phyloP scores from a whole-genome alignment of 495 filamentous ascomycete genomes.

The Podospora didyma region DNA sequence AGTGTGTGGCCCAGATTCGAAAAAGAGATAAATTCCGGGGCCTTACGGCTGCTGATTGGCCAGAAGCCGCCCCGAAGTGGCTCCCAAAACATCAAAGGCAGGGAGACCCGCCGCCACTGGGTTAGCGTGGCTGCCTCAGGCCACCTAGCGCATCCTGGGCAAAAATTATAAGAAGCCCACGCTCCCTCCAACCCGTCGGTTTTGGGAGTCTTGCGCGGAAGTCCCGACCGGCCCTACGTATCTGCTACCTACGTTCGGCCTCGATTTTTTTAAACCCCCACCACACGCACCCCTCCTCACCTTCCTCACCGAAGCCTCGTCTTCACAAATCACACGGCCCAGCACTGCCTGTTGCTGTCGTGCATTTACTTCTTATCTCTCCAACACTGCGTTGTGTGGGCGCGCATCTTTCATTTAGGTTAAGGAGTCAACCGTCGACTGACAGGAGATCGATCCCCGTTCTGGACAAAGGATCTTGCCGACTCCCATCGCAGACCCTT shows the following conservation, averaged over 20 bases:
- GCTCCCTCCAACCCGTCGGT: slow-evolving; percentile 42
- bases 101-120: slow-evolving; percentile 29
- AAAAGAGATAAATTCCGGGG: slow-evolving; percentile 25
- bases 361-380: slow-evolving; percentile 16
- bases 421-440: slow-evolving; percentile 28
- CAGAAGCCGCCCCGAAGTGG: slow-evolving; percentile 9
- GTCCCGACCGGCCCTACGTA: slow-evolving; percentile 46
- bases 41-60: slow-evolving; percentile 21
- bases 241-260: slow-evolving; percentile 35
- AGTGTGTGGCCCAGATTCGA: slow-evolving; percentile 14
- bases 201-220: slow-evolving; percentile 44
- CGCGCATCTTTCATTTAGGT: slow-evolving; percentile 35
- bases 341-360: slow-evolving; percentile 30
- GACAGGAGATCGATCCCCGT: slow-evolving; percentile 28
- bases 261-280: slow-evolving; percentile 31
- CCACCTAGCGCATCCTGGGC: slow-evolving; percentile 7
- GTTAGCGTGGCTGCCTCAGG: slow-evolving; percentile 33
- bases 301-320: slow-evolving; percentile 20
- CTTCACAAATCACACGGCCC: slow-evolving; percentile 27
- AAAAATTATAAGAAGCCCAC: slow-evolving; percentile 47
- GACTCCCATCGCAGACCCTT: slow-evolving; percentile 23
- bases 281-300: slow-evolving; percentile 25
- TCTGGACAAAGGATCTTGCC: slow-evolving; percentile 28
- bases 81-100: slow-evolving; percentile 24
- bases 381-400: slow-evolving; percentile 31